Evolutionary conservation across 352 stramenopile species (phyloP).

Genomic region (Phytophthora palmivora): DNA sequence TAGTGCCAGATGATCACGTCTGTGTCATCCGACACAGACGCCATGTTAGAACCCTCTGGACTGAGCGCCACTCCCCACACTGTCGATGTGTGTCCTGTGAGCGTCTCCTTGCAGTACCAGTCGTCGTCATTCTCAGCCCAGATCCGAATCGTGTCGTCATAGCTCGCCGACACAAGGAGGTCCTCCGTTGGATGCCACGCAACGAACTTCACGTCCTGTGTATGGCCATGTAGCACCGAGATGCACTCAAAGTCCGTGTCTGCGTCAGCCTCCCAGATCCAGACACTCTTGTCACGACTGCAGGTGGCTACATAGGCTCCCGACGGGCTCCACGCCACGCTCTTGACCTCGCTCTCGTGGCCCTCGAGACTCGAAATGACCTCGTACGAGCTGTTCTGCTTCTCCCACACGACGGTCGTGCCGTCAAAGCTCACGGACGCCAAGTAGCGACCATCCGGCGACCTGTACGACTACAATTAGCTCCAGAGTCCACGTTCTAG

Average conservation of each 20-base stretch:
- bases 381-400: constrained; percentile 90
- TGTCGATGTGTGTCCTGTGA: constrained; percentile 92
- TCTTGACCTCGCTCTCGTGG: constrained; percentile 99
- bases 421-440: constrained; percentile 97
- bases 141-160: constrained; percentile 96
- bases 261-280: constrained; percentile 97
- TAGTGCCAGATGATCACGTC: constrained; percentile 94
- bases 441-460: constrained; percentile 82
- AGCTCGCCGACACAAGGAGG: constrained; percentile 90
- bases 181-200: constrained; percentile 92
- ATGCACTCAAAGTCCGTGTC: constrained; percentile 98
- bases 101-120: constrained; percentile 96
- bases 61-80: constrained; percentile 94
- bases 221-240: constrained; percentile 96
- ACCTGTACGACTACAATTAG: constrained; percentile 44
- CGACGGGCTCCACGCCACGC: constrained; percentile 94
- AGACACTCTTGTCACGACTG: constrained; percentile 98
- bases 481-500: background rate
- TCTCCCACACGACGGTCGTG: constrained; percentile 95
- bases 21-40: constrained; percentile 93
- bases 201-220: constrained; percentile 97
- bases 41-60: constrained; percentile 78
- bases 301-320: constrained; percentile 96
- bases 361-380: constrained; percentile 96
- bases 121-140: constrained; percentile 97